Conservation (phyloP, 495 filamentous ascomycete genomes). For the Aspergillus bertholletiae region DNA sequence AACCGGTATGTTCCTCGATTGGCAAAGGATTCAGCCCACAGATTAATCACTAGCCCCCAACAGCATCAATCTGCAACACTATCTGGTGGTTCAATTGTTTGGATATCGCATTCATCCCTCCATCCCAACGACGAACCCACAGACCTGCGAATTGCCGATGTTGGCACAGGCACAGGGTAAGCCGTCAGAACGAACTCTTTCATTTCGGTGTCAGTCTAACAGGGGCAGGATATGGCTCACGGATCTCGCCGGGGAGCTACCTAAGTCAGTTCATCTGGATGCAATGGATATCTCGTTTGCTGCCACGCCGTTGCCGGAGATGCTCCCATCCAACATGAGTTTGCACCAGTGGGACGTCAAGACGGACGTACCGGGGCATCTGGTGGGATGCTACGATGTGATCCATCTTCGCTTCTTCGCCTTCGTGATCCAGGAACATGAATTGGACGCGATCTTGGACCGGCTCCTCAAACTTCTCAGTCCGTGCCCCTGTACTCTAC, state of each 20-base stretch:
- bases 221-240: background rate
- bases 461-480: background rate
- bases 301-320: background rate
- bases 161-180: conserved; percentile 1
- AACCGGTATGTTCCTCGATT: background rate
- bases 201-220: too few relatives aligned
- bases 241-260: background rate
- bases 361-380: background rate
- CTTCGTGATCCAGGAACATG: background rate
- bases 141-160: background rate
- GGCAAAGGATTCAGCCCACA: background rate
- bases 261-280: background rate
- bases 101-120: conserved; percentile 1
- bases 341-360: background rate
- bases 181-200: too few relatives aligned
- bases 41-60: background rate
- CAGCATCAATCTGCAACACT: background rate
- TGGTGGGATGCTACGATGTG: background rate
- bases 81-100: background rate
- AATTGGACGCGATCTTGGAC: background rate
- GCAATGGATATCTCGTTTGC: background rate
- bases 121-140: background rate
- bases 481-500: background rate
- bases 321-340: background rate
- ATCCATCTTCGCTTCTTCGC: background rate